Percentiles rank a stretch among this genome's conserved stretches.
phyloP scores from a whole-genome alignment of 805 yeast species.

The Cyberlindnera euphorbiiphila region DNA sequence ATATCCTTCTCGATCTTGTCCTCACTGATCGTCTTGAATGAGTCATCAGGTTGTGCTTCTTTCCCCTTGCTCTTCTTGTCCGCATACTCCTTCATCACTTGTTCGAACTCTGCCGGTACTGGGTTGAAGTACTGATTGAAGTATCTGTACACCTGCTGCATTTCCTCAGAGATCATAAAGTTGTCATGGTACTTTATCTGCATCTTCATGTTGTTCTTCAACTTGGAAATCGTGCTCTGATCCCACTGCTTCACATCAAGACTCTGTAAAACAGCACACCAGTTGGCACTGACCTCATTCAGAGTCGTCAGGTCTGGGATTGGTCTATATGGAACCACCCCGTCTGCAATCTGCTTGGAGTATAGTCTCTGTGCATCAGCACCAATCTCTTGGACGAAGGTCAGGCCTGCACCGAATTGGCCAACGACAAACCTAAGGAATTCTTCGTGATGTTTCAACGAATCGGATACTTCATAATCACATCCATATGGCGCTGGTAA shows the following conservation, averaged over 20 bases:
- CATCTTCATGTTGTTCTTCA: neutral
- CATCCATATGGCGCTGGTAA: slow-evolving; percentile 5
- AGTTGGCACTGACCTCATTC: slow-evolving; percentile 1
- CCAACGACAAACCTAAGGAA: neutral
- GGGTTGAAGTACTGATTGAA: neutral
- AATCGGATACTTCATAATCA: slow-evolving; percentile 2
- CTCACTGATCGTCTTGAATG: neutral
- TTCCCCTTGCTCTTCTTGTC: neutral
- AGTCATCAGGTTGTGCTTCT: neutral
- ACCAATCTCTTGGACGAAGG: slow-evolving; percentile 1
- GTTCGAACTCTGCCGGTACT: neutral
- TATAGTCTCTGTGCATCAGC: neutral
- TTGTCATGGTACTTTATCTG: neutral
- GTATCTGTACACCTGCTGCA: neutral
- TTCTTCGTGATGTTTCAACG: neutral
- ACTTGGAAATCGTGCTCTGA: too few relatives aligned
- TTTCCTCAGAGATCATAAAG: neutral
- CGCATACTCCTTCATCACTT: neutral
- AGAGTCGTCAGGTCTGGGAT: slow-evolving; percentile 4
- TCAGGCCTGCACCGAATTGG: neutral
- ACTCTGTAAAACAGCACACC: neutral
- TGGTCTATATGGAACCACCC: slow-evolving; percentile 2
- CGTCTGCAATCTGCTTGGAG: neutral
- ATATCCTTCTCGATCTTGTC: slow-evolving; percentile 13
- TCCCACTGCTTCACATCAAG: neutral